Conservation (phyloP, 2,329 filamentous ascomycete genomes). For the Xylaria sp. region DNA sequence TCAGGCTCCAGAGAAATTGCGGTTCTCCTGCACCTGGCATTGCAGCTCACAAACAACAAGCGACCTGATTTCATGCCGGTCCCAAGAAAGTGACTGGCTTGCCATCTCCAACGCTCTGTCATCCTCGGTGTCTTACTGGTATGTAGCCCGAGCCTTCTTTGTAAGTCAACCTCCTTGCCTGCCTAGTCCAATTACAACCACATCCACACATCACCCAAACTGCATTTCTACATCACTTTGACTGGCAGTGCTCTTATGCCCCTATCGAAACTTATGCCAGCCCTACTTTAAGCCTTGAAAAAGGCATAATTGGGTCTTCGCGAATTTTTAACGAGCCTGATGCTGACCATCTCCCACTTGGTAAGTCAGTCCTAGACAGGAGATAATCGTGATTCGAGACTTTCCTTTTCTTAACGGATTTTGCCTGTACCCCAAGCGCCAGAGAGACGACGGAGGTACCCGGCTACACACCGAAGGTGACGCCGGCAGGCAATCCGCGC, state of each 20-base stretch:
- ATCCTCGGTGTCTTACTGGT: conserved; percentile 6
- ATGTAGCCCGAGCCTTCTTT: conserved; percentile 1
- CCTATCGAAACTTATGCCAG: conserved; percentile 24
- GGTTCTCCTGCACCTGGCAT: neutral
- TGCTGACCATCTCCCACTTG: conserved; percentile 6
- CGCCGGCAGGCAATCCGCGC: conserved; percentile 17
- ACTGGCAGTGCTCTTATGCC: neutral
- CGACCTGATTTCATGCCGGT: neutral
- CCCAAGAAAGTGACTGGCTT: neutral
- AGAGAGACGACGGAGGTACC: neutral
- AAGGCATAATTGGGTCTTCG: conserved; percentile 9
- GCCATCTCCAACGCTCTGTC: conserved; percentile 12
- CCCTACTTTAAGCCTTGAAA: conserved; percentile 16
- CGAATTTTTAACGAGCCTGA: conserved; percentile 1
- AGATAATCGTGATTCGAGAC: neutral
- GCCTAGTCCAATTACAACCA: conserved; percentile 11
- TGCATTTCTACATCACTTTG: conserved; percentile 5
- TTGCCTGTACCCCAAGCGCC: neutral
- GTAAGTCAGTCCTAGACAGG: neutral
- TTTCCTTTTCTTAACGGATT: neutral
- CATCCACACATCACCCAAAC: conserved; percentile 6
- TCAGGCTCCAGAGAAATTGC: neutral
- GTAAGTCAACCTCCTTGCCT: neutral
- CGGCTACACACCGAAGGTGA: conserved; percentile 23
- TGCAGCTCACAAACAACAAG: neutral